phyloP scores from a whole-genome alignment of 768 basidiomycete genomes.

The Tylopilus subfusipes region DNA sequence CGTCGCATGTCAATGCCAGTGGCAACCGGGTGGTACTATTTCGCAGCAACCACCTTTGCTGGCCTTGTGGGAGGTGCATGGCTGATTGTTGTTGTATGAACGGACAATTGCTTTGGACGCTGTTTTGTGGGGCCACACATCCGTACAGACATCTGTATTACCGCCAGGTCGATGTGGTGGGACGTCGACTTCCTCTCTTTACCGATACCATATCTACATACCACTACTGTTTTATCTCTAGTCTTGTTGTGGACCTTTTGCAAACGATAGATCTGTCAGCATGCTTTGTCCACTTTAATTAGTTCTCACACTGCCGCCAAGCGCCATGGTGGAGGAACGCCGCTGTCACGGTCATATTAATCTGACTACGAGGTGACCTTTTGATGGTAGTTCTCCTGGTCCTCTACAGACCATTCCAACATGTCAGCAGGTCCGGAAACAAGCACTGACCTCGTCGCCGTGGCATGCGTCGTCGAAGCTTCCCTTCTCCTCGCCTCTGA shows the following conservation, averaged over 20 bases:
- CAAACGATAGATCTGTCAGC: slow-evolving; percentile 6
- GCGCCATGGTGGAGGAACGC: not conserved
- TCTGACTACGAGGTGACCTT: not conserved
- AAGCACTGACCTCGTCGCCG: slow-evolving; percentile 36
- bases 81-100: slow-evolving; percentile 28
- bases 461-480: slow-evolving; percentile 60
- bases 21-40: slow-evolving; percentile 27
- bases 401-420: not conserved
- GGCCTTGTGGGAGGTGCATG: slow-evolving; percentile 32
- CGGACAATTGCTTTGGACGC: slow-evolving; percentile 8
- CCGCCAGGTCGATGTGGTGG: not conserved
- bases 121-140: slow-evolving; percentile 3
- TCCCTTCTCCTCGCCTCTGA: slow-evolving; percentile 51
- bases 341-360: no score
- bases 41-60: slow-evolving; percentile 20
- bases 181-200: not conserved
- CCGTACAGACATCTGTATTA: slow-evolving; percentile 5
- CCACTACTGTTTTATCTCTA: slow-evolving; percentile 12
- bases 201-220: slow-evolving; percentile 17
- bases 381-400: not conserved
- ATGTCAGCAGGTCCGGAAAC: slow-evolving; percentile 23
- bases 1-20: slow-evolving; percentile 18
- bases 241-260: slow-evolving; percentile 7
- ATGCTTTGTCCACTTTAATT: not conserved
- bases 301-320: slow-evolving; percentile 3